These are phyloP conservation scores for Gleditsia sinensis DNA, from an alignment of 306 rosid species.

Conservation along the genomic window DNA sequence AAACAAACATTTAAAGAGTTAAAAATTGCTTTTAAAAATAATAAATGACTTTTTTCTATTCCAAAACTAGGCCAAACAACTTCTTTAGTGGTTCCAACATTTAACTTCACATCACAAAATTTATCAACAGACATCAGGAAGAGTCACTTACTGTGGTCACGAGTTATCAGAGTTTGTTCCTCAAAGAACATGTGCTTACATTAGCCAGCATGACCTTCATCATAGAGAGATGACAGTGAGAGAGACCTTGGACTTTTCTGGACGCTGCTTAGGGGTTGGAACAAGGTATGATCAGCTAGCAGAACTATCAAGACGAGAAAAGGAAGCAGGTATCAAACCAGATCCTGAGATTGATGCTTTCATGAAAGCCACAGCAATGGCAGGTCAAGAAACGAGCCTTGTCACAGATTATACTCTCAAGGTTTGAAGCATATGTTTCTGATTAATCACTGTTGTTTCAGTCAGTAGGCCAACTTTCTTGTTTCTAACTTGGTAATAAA, in stretches of 20 bases:
- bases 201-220: conserved; percentile 87
- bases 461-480: not conserved
- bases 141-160: conserved; percentile 71
- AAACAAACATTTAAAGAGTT: too few relatives aligned
- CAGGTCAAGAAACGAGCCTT: conserved; percentile 61
- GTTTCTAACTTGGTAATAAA: conserved; percentile 6
- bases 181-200: conserved; percentile 83
- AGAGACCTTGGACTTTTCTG: conserved; percentile 69
- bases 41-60: too few relatives aligned
- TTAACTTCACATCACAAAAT: conserved; percentile 7
- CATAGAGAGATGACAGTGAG: conserved; percentile 77
- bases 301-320: conserved; percentile 66
- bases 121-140: conserved; percentile 59
- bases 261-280: conserved; percentile 76
- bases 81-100: conserved; percentile 7
- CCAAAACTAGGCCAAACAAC: too few relatives aligned
- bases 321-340: conserved; percentile 56
- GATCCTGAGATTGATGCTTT: conserved; percentile 74
- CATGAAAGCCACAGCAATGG: conserved; percentile 74
- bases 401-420: conserved; percentile 70
- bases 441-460: not conserved
- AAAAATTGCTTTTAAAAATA: too few relatives aligned
- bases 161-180: conserved; percentile 80
- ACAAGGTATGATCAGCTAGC: conserved; percentile 58
- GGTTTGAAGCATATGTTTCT: conserved; percentile 46